Base-by-base conservation (phyloP, 352 stramenopile genomes). In the Phytophthora niederhauseri region DNA sequence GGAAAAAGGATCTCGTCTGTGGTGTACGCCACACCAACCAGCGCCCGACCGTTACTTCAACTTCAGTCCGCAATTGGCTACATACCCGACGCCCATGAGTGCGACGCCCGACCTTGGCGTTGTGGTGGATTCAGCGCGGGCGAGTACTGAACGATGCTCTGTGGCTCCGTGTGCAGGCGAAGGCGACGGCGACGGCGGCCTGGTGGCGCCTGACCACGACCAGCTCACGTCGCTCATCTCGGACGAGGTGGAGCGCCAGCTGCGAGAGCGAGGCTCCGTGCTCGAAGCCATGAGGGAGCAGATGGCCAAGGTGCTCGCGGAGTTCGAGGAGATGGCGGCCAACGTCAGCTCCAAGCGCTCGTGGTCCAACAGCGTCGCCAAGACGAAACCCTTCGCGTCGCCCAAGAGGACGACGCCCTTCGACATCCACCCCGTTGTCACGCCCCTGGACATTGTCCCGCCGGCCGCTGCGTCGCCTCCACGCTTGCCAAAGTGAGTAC, bases 251-350 rank as follows among this genome's bases (percentile, higher is more conserved):
- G 80, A 89, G 57, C 76, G 70, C 14, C 83, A 91, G 51, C 75
- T 93, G 19, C 71, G 76, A 26, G 71, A 78, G 12, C 82, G 85
- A 28, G 71, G 73, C 45, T 84, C 82, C 41, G 57, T 80, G 51
- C 57, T 93, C 11, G 81, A 90, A 24, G 62, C 61, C 9, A 85
- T 93, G 78, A 88, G 89, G 66, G 62, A 77, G 43, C 83, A 93
- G 65, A 91, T 93, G 83, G 73, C 75, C 19, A 84, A 81, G 50
- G 78, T 93, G 48, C 71, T 93, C 41, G 72, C 75, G 8, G 85
- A 93, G 69, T 89, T 93, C 52, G 85, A 93, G 57, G 81, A 91
- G 63, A 68, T 91, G 51, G 75, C 81, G 38, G 76, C 57, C 61
- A 86, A 76, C 31, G 63, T 84, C 22, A 75, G 78, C 48, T 76